A percentile compares a stretch with the other conserved stretches of the same genome.
phyloP scores from a whole-genome alignment of 352 stramenopile species.

The Pythium dissotocum region DNA sequence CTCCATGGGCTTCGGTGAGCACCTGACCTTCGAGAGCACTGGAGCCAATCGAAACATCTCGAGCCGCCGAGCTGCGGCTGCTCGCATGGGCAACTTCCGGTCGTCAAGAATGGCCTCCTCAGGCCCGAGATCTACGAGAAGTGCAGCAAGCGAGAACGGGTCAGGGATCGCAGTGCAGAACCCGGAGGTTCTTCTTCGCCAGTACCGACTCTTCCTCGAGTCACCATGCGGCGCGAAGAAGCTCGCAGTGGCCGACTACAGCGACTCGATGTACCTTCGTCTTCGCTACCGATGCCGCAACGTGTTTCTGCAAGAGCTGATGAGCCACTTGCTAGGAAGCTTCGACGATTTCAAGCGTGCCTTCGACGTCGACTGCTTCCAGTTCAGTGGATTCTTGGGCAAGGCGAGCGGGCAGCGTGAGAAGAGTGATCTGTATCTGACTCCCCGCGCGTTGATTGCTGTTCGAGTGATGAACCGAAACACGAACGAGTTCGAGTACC shows the following conservation, averaged over 20 bases:
- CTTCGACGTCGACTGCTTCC: constrained; percentile 65
- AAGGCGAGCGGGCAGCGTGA: constrained; percentile 69
- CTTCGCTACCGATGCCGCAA: constrained; percentile 79
- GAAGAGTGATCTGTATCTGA: constrained; percentile 74
- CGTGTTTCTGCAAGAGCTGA: constrained; percentile 79
- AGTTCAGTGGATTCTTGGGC: constrained; percentile 77
- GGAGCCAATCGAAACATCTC: not conserved
- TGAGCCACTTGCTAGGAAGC: constrained; percentile 74
- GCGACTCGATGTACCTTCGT: constrained; percentile 62
- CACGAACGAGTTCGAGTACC: constrained; percentile 78
- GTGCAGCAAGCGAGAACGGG: constrained; percentile 8
- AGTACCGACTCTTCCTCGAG: constrained; percentile 80
- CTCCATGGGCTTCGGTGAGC: constrained; percentile 28
- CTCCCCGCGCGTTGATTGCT: constrained; percentile 60
- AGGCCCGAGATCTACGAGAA: constrained; percentile 8
- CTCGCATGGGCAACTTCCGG: constrained; percentile 15
- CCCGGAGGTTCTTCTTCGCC: constrained; percentile 63
- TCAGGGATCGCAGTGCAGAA: constrained; percentile 49
- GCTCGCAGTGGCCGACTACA: constrained; percentile 58
- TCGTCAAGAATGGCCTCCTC: constrained; percentile 33
- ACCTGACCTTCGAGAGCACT: constrained; percentile 21
- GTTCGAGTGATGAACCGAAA: constrained; percentile 65
- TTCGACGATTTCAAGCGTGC: constrained; percentile 80
- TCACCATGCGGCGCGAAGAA: constrained; percentile 55
- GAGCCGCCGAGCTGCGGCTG: constrained; percentile 10